Conservation (phyloP, 148 eudicot genomes). For the Amaranthus palmeri region DNA sequence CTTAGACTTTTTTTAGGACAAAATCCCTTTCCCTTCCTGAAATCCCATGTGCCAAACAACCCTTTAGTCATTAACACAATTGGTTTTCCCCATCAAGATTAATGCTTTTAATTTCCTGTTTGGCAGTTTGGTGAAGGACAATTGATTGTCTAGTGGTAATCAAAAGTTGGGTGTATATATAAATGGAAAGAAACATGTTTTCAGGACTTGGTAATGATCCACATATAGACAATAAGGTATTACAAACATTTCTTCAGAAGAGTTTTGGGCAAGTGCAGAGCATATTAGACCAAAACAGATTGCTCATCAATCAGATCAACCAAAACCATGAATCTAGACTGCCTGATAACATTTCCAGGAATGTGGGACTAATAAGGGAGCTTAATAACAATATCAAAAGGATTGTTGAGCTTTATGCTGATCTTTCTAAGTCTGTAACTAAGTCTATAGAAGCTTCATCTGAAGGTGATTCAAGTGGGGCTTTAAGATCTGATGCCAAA, state of each 20-base stretch:
- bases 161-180: neutral
- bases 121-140: slow-evolving; percentile 27
- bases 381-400: slow-evolving; percentile 82
- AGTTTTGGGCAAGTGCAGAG: slow-evolving; percentile 79
- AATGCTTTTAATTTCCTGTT: neutral
- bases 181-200: slow-evolving; percentile 79
- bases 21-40: no score
- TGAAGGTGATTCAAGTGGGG: slow-evolving; percentile 72
- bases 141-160: slow-evolving; percentile 14
- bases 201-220: slow-evolving; percentile 61
- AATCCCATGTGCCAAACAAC: no score
- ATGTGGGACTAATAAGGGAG: slow-evolving; percentile 78
- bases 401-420: slow-evolving; percentile 79
- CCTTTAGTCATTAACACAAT: neutral
- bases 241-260: slow-evolving; percentile 77
- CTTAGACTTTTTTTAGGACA: no score
- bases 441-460: slow-evolving; percentile 63
- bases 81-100: neutral
- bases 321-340: slow-evolving; percentile 85
- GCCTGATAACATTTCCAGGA: slow-evolving; percentile 65
- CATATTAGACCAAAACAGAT: slow-evolving; percentile 74
- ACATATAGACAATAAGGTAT: slow-evolving; percentile 57
- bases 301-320: slow-evolving; percentile 78
- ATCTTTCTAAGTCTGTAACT: slow-evolving; percentile 63
- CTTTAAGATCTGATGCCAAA: slow-evolving; percentile 49